Evolutionary conservation across 495 filamentous ascomycete genomes (phyloP).

Genomic region (Bathelium albidoporum): DNA sequence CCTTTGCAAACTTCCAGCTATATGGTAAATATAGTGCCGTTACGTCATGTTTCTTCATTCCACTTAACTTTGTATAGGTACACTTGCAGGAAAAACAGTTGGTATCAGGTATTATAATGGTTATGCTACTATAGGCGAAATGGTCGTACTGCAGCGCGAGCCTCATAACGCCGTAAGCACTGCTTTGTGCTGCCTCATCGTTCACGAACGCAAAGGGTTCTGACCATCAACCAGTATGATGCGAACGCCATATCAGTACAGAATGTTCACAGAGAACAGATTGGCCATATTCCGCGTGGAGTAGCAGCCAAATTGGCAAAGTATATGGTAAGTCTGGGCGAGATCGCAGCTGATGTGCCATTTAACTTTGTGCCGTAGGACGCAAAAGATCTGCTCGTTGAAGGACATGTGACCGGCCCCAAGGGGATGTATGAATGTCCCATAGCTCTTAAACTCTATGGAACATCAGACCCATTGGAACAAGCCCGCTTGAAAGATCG

Average conservation of each 20-base stretch:
- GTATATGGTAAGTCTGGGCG: slow-evolving; percentile 48
- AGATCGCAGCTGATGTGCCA: background rate
- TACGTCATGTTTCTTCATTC: background rate
- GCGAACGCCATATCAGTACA: slow-evolving; percentile 67
- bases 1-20: slow-evolving; percentile 1
- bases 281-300: slow-evolving; percentile 64
- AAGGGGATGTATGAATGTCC: slow-evolving; percentile 62
- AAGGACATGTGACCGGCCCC: slow-evolving; percentile 53
- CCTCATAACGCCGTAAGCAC: slow-evolving; percentile 44
- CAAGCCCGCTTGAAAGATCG: slow-evolving; percentile 44
- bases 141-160: slow-evolving; percentile 57
- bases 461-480: slow-evolving; percentile 44
- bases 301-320: slow-evolving; percentile 61
- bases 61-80: slow-evolving; percentile 10
- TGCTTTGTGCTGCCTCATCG: background rate
- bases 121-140: slow-evolving; percentile 58
- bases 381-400: slow-evolving; percentile 41
- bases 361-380: background rate
- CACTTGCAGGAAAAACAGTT: slow-evolving; percentile 56
- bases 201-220: background rate
- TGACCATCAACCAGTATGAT: slow-evolving; percentile 42
- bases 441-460: slow-evolving; percentile 55
- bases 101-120: slow-evolving; percentile 73
- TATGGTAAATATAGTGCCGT: slow-evolving; percentile 12
- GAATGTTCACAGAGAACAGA: slow-evolving; percentile 68